These are phyloP conservation scores for Fusarium acutatum DNA, from an alignment of 2,329 filamentous ascomycete genomes.

Conservation along the genomic window DNA sequence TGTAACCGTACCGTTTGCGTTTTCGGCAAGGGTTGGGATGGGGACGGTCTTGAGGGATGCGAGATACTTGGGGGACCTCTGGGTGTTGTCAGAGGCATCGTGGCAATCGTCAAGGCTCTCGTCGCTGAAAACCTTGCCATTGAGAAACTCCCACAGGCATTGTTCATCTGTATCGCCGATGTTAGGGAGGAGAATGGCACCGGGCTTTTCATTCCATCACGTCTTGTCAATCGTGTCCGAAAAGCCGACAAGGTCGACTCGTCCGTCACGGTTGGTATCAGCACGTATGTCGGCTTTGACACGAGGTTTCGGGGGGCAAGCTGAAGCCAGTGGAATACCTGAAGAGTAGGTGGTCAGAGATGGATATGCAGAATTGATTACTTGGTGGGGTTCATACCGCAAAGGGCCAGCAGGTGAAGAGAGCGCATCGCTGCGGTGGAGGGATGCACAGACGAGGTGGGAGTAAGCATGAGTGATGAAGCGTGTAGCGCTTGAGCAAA, in stretches of 20 bases:
- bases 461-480: background rate
- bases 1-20: conserved; percentile 15
- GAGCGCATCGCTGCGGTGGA: background rate
- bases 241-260: conserved; percentile 29
- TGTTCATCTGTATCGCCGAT: conserved; percentile 45
- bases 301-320: background rate
- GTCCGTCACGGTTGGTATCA: conserved; percentile 48
- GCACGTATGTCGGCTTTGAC: conserved; percentile 33
- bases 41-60: conserved; percentile 46
- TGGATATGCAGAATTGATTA: background rate
- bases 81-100: conserved; percentile 46
- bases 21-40: background rate
- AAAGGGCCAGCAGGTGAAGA: background rate
- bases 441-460: background rate
- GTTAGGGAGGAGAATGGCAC: conserved; percentile 49
- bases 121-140: background rate
- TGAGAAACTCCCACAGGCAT: conserved; percentile 22
- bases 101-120: conserved; percentile 42
- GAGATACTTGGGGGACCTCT: conserved; percentile 40
- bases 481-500: background rate
- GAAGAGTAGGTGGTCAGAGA: background rate
- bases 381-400: background rate
- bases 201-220: conserved; percentile 30
- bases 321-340: background rate
- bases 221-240: conserved; percentile 36